Evolutionary conservation across 176 grass and related monocot species (phyloP).

Genomic region (Zoysia japonica): DNA sequence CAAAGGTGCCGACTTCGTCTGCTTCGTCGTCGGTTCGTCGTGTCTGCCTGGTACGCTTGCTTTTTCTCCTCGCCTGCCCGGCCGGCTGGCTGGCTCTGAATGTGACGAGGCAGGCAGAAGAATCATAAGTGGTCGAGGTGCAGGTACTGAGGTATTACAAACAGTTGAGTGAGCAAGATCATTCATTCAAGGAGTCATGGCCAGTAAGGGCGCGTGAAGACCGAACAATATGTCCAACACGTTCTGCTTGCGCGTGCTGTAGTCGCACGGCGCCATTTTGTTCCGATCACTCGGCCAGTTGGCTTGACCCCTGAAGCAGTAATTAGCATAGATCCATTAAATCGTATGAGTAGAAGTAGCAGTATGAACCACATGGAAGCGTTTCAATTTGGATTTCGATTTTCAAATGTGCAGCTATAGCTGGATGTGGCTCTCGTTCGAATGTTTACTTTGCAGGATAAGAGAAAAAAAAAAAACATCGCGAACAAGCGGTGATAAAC

Average conservation of each 20-base stretch:
- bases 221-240: neutral
- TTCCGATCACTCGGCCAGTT: neutral
- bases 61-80: neutral
- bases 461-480: too few relatives aligned
- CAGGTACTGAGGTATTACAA: neutral
- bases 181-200: neutral
- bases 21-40: neutral
- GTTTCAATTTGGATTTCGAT: neutral
- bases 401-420: neutral
- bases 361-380: neutral
- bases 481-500: too few relatives aligned
- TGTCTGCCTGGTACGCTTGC: neutral
- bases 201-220: neutral
- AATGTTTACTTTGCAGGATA: neutral
- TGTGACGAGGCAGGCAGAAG: slow-evolving; percentile 8
- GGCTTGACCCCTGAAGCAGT: neutral
- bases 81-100: neutral
- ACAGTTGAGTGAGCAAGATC: too few relatives aligned
- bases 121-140: slow-evolving; percentile 23
- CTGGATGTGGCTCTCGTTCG: neutral
- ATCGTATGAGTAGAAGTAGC: neutral
- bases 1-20: slow-evolving; percentile 32
- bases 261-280: neutral
- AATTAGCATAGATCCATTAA: neutral
- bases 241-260: neutral